A percentile compares a stretch with the other conserved stretches of the same genome.
phyloP scores from a whole-genome alignment of 1,139 yeast species.

The Pichia sp. region DNA sequence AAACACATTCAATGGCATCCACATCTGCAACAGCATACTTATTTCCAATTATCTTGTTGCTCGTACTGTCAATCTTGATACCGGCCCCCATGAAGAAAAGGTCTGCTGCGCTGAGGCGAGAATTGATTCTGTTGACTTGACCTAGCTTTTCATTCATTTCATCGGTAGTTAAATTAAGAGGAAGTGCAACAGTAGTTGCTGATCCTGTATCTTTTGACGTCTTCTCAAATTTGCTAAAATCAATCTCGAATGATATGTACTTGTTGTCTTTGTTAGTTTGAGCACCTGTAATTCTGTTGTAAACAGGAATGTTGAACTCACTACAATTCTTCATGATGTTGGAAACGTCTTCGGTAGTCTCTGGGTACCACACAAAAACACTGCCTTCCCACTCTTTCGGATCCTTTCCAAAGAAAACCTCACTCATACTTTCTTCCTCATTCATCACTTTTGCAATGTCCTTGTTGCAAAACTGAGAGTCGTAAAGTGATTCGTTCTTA shows the following conservation, averaged over 20 bases:
- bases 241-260: slow-evolving; percentile 8
- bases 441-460: slow-evolving; percentile 32
- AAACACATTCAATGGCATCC: slow-evolving; percentile 17
- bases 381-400: slow-evolving; percentile 26
- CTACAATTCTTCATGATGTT: slow-evolving; percentile 19
- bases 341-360: slow-evolving; percentile 19
- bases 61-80: slow-evolving; percentile 7
- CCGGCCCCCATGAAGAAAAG: slow-evolving; percentile 18
- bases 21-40: slow-evolving; percentile 10
- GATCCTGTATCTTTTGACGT: slow-evolving; percentile 6
- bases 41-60: slow-evolving; percentile 11
- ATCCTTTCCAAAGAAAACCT: slow-evolving; percentile 31
- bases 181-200: slow-evolving; percentile 9
- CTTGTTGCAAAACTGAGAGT: slow-evolving; percentile 19
- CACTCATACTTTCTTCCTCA: slow-evolving; percentile 34
- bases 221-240: slow-evolving; percentile 11
- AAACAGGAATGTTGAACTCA: slow-evolving; percentile 22
- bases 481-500: slow-evolving; percentile 14
- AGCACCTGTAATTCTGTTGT: slow-evolving; percentile 11
- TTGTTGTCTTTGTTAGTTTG: not conserved
- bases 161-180: not conserved
- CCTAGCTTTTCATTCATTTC: slow-evolving; percentile 5
- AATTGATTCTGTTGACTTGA: not conserved
- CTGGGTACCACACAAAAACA: slow-evolving; percentile 18
- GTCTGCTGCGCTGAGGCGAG: slow-evolving; percentile 12